These are phyloP conservation scores for Beauveria rudraprayagi DNA, from an alignment of 2,329 filamentous ascomycete genomes.

Conservation along the genomic window DNA sequence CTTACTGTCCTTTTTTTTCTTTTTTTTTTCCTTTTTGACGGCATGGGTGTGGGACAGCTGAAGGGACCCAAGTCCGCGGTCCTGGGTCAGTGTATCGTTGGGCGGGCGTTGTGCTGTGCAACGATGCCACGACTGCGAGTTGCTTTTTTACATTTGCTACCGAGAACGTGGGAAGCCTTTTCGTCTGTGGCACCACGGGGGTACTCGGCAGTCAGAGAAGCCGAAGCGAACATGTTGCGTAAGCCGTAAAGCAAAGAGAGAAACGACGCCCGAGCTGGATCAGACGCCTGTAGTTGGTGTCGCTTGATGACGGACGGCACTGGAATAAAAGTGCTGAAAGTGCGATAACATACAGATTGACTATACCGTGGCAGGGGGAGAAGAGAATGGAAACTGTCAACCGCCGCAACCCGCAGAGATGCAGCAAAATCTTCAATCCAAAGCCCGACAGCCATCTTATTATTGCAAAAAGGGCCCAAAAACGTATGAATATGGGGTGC, in stretches of 20 bases:
- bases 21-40: background rate
- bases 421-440: too few relatives aligned
- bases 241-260: background rate
- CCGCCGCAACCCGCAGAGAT: background rate
- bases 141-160: too few relatives aligned
- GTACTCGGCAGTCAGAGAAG: background rate
- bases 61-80: background rate
- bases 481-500: too few relatives aligned
- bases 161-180: too few relatives aligned
- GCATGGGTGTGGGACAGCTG: background rate
- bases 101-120: background rate
- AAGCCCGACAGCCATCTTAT: too few relatives aligned
- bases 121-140: background rate
- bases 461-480: too few relatives aligned
- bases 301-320: too few relatives aligned
- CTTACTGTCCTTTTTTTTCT: background rate
- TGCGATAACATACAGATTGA: too few relatives aligned
- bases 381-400: background rate
- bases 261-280: background rate
- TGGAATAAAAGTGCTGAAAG: too few relatives aligned
- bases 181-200: background rate
- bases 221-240: background rate
- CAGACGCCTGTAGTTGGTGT: background rate
- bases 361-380: background rate
- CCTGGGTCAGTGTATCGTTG: conserved; percentile 6